Base-by-base conservation (phyloP, 1,284 basidiomycete species). In the Chiua sp. region DNA sequence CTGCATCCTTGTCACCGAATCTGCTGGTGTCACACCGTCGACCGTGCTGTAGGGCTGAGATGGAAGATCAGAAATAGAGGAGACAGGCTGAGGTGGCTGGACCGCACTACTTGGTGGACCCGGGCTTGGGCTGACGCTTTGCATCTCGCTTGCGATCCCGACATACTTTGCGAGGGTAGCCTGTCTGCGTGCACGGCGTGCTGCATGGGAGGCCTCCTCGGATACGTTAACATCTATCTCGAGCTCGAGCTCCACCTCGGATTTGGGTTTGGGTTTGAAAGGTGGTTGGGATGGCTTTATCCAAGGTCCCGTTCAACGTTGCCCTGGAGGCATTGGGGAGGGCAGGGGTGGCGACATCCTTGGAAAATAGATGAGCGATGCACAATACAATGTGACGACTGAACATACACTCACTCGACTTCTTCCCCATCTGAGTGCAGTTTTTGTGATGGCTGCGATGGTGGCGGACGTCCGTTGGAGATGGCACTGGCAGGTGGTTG, bases 81-180 rank as follows among this genome's bases (percentile, higher is more conserved):
- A n/a, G n/a, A n/a, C n/a, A n/a, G n/a, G n/a, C n/a, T n/a, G n/a
- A n/a, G n/a, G n/a, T n/a, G n/a, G n/a, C n/a, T n/a, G n/a, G n/a
- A n/a, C n/a, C n/a, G n/a, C 87, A 87, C 87, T 89, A 72, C 84
- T 87, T 76, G 83, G 81, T 75, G 83, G 82, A 72, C 82, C 84
- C 51, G 84, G 83, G 65, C 83, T 85, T 30, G 82, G 79, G 61
- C 83, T 86, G 63, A 78, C 75, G 53, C 77, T 75, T 56, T 74
- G 72, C 49, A 60, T 60, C 51, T 75, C 73, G 66, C 82, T 85
- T 56, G 80, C 70, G 48, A 79, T 74, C 23, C 84, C 83, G 12
- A 80, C 71, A 75, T 95, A 93, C 75, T 93, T 95, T 58, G 93
- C 94, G 60, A 94, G 79, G 56, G 97, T 95, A 26, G 92, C 94